A percentile compares a stretch with the other conserved stretches of the same genome.
Evolutionary conservation across 179 eudicot species (phyloP).

Genomic region (Pouteria campechiana): DNA sequence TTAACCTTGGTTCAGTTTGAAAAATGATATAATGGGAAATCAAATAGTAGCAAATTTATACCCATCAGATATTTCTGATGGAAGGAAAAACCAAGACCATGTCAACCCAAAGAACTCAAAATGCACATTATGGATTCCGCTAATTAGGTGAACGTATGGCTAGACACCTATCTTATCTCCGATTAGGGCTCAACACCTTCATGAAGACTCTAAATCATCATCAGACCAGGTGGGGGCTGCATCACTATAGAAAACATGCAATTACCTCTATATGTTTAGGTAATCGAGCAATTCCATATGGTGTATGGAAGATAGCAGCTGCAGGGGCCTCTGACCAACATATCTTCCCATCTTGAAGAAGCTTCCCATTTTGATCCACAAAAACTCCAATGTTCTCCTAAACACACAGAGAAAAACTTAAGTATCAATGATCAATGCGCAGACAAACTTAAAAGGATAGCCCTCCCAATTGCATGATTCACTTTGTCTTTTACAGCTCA

Average conservation of each 20-base stretch:
- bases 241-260: neutral
- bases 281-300: conserved; percentile 85
- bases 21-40: no score
- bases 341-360: conserved; percentile 84
- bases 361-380: conserved; percentile 95
- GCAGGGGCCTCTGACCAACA: conserved; percentile 98
- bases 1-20: no score
- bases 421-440: conserved; percentile 6
- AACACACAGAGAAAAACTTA: conserved; percentile 6
- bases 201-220: neutral
- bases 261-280: conserved; percentile 96
- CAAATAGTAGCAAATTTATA: no score
- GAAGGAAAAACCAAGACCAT: no score
- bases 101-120: no score
- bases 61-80: no score
- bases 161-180: no score
- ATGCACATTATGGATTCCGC: no score
- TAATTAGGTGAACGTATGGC: no score
- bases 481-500: no score
- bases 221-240: neutral
- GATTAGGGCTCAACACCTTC: neutral
- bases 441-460: no score
- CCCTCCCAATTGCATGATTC: no score
- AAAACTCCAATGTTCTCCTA: conserved; percentile 96
- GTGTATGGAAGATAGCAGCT: conserved; percentile 64